These are phyloP conservation scores for Sonneratia caseolaris DNA, from an alignment of 345 rosid genomes.

Conservation along the genomic window DNA sequence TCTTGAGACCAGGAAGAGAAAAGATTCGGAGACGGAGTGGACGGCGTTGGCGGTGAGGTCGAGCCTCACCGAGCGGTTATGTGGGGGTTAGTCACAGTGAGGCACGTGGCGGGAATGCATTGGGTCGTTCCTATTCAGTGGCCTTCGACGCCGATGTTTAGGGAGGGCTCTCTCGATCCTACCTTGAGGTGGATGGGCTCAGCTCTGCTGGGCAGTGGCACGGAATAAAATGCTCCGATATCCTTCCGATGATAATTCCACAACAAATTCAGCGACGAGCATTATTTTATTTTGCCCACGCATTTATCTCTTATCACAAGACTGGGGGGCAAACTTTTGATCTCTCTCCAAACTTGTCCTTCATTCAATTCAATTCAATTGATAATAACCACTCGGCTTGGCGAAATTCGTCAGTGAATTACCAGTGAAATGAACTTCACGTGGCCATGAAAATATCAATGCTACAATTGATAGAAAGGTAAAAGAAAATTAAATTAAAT, in stretches of 20 bases:
- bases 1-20: not conserved
- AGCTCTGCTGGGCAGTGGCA: not conserved
- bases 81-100: not conserved
- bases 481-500: too few relatives aligned
- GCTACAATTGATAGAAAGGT: too few relatives aligned
- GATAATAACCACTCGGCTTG: too few relatives aligned
- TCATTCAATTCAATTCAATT: too few relatives aligned
- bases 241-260: not conserved
- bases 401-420: too few relatives aligned
- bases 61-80: not conserved
- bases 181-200: not conserved
- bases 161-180: not conserved
- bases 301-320: too few relatives aligned
- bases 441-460: too few relatives aligned
- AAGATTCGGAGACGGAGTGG: not conserved
- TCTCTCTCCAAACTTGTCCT: too few relatives aligned
- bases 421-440: too few relatives aligned
- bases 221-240: not conserved
- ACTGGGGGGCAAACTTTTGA: too few relatives aligned
- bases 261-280: not conserved
- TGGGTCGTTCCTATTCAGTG: not conserved
- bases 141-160: not conserved
- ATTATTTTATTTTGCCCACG: too few relatives aligned
- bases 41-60: constrained; percentile 1
- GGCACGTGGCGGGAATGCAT: constrained; percentile 1